Conservation (phyloP, 768 basidiomycete species). For the Mrakia blollopis region DNA sequence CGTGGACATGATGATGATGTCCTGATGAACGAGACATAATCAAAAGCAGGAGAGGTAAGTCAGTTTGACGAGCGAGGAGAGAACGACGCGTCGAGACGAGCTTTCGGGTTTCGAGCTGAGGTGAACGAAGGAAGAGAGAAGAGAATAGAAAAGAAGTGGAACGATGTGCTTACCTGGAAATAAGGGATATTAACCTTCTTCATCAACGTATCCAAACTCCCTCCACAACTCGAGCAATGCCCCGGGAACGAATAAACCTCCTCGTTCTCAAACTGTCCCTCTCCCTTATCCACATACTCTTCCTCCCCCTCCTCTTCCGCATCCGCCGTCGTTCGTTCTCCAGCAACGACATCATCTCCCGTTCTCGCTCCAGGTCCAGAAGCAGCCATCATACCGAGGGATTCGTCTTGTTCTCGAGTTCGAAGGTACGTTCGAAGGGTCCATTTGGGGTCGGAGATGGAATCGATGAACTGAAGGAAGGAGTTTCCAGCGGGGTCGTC, state of each 20-base stretch:
- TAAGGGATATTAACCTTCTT: conserved; percentile 95
- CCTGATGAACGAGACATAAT: conserved; percentile 58
- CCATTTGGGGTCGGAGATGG: conserved; percentile 91
- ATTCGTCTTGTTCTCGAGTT: conserved; percentile 71
- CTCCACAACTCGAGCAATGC: conserved; percentile 80
- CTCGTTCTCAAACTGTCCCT: conserved; percentile 49
- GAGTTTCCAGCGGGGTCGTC: conserved; percentile 95
- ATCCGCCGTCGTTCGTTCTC: conserved; percentile 25
- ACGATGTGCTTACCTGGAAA: conserved; percentile 65
- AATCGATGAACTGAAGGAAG: conserved; percentile 85
- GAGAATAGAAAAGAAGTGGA: background rate
- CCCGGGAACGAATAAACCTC: conserved; percentile 87
- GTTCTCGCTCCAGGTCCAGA: conserved; percentile 24
- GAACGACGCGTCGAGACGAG: background rate
- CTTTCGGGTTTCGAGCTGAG: background rate
- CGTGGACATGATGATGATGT: conserved; percentile 95
- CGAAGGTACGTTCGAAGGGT: conserved; percentile 74
- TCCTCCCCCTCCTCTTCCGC: conserved; percentile 30
- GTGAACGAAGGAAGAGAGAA: background rate
- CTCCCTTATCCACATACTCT: conserved; percentile 35
- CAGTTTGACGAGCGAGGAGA: background rate
- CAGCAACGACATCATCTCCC: conserved; percentile 35
- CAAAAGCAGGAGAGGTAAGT: too few relatives aligned
- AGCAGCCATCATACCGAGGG: conserved; percentile 62
- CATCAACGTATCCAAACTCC: conserved; percentile 78